Evolutionary conservation across 208 protist genomes (phyloP), one percentile per base, ranked within the genome.

Genomic region (Phytomonas sp.): DNA sequence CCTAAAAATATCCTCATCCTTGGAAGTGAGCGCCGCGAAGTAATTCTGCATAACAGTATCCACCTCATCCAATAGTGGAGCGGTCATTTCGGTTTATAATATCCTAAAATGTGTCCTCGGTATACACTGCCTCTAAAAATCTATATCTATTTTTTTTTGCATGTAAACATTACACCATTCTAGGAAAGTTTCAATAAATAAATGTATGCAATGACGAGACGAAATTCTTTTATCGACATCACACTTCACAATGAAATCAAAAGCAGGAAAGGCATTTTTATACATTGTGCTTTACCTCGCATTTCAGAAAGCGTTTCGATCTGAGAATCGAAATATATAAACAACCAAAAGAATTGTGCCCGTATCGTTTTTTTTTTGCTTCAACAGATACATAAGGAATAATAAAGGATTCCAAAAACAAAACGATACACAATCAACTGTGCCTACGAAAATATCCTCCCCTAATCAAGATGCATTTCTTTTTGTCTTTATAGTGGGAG

Each of bases 1-100:
- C 33, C 82, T 78, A 51, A 91, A 85, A 4, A 90, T 90, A 67
- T 94, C 88, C 15, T 83, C 75, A 67, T 94, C 88, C 66, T 94
- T 94, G 32, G 80, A 78, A 11, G 72, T 76, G 60, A 94, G 76
- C 9, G 87, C 79, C n/a, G 63, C 78, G 30, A 91, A 85, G 77
- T 90, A 94, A 67, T 82, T 79, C 23, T 83, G 80, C 33, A 94
- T 71, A 43, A 90, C 77, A 26, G 70, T 67, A 66, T 84, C 81
- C 1, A 94, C 80, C 0, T 91, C 85, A n/a, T 74, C 78, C 30
- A 74, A 66, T 60, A 86, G 40, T 6, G 40, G 40, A 23, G 13
- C 40, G 40, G 40, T 51, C 40, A 51, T 51, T 51, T 51, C 13
- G 3, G 7, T 51, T 20, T 51, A 3, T 51, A 51, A 40, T 40